A percentile compares a stretch with the other conserved stretches of the same genome.
Evolutionary conservation across 345 rosid species (phyloP).

Genomic region (Syzygium oleosum): DNA sequence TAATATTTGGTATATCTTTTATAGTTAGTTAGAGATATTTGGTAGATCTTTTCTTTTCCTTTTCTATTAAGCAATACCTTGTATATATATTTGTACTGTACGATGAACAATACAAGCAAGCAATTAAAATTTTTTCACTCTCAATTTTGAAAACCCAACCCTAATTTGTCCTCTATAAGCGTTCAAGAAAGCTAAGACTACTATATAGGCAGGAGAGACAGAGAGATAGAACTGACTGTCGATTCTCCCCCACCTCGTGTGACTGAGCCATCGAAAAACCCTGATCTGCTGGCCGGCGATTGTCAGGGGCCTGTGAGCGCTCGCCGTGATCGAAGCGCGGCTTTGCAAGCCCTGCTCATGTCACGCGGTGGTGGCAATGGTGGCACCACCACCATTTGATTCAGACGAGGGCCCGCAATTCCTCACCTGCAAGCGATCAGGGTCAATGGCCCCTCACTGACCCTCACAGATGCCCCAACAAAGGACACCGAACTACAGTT

Average conservation of each 20-base stretch:
- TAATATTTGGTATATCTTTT: no score
- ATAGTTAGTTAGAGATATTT: no score
- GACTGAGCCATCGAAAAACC: background rate
- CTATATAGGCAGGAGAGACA: background rate
- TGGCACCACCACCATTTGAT: background rate
- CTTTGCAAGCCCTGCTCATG: background rate
- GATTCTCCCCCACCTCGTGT: background rate
- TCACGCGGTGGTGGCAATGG: background rate
- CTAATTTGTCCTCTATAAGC: background rate
- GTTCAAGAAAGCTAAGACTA: background rate
- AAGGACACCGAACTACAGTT: no score
- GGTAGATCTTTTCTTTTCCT: no score
- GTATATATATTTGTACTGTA: no score
- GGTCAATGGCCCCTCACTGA: background rate
- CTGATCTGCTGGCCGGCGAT: background rate
- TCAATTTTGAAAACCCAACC: background rate
- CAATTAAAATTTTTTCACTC: background rate
- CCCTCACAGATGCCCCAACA: background rate
- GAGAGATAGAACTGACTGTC: background rate
- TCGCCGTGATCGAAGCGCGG: background rate
- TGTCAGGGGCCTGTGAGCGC: background rate
- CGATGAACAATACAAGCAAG: no score
- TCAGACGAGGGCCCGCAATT: background rate
- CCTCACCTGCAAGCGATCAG: background rate
- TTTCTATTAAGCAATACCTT: no score